These are phyloP conservation scores for Cadophora gregata DNA, from an alignment of 2,329 filamentous ascomycete species.

Conservation along the genomic window DNA sequence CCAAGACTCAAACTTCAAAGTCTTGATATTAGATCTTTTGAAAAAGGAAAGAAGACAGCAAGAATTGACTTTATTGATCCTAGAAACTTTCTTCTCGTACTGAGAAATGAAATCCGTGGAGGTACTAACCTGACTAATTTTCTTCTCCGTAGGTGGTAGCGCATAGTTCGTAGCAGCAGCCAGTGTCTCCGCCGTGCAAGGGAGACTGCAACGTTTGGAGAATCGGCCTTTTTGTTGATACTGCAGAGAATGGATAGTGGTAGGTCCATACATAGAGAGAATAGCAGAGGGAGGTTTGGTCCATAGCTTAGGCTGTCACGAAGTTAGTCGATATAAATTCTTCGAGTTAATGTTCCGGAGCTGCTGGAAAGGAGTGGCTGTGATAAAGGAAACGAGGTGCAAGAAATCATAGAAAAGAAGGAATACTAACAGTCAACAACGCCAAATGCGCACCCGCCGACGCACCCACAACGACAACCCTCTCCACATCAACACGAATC, in stretches of 20 bases:
- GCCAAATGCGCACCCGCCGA: slow-evolving; percentile 33
- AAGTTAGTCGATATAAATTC: background rate
- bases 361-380: background rate
- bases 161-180: slow-evolving; percentile 23
- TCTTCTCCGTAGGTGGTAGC: slow-evolving; percentile 23
- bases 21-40: no score
- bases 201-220: slow-evolving; percentile 11
- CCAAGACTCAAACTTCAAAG: no score
- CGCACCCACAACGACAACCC: slow-evolving; percentile 31
- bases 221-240: slow-evolving; percentile 22
- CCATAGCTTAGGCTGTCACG: slow-evolving; percentile 32
- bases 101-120: background rate
- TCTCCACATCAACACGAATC: slow-evolving; percentile 12
- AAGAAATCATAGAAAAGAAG: background rate
- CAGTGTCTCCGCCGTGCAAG: slow-evolving; percentile 23
- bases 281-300: slow-evolving; percentile 23
- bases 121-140: background rate
- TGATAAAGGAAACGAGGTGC: background rate
- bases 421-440: slow-evolving; percentile 28
- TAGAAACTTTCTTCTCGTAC: no score
- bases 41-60: no score
- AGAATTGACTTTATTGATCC: no score
- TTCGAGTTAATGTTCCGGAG: no score
- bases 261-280: slow-evolving; percentile 32
- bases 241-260: slow-evolving; percentile 24